Evolutionary conservation across 164 flowering plant genomes (phyloP).

Genomic region (Macadamia integrifolia): DNA sequence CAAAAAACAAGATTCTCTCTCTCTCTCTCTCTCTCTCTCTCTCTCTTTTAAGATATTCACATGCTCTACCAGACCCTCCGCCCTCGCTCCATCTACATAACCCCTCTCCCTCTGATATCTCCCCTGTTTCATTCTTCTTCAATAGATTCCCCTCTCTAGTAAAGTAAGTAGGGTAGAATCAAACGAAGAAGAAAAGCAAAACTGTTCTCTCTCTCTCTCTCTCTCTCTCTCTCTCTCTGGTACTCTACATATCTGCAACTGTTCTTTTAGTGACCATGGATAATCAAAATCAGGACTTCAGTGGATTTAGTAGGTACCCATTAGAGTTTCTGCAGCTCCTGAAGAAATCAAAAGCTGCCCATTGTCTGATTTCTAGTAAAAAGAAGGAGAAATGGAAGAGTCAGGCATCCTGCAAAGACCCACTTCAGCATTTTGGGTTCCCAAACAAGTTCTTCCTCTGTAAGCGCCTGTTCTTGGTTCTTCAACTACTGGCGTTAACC

Average conservation of each 20-base stretch:
- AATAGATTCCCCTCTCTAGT: background rate
- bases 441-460: background rate
- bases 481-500: constrained; percentile 17
- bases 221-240: background rate
- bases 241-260: background rate
- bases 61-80: constrained; percentile 7
- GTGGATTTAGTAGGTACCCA: constrained; percentile 3
- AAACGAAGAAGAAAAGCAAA: background rate
- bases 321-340: constrained; percentile 2
- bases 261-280: constrained; percentile 13
- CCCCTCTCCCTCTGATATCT: background rate
- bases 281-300: background rate
- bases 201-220: background rate
- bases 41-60: constrained; percentile 11
- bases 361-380: background rate
- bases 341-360: constrained; percentile 4
- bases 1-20: background rate
- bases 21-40: background rate
- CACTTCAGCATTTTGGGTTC: background rate
- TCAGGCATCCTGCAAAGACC: background rate
- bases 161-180: background rate
- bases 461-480: constrained; percentile 16
- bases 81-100: constrained; percentile 7
- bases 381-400: constrained; percentile 16
- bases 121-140: background rate